phyloP scores from a whole-genome alignment of 2,329 filamentous ascomycete genomes.

The Trichoderma asperellum region DNA sequence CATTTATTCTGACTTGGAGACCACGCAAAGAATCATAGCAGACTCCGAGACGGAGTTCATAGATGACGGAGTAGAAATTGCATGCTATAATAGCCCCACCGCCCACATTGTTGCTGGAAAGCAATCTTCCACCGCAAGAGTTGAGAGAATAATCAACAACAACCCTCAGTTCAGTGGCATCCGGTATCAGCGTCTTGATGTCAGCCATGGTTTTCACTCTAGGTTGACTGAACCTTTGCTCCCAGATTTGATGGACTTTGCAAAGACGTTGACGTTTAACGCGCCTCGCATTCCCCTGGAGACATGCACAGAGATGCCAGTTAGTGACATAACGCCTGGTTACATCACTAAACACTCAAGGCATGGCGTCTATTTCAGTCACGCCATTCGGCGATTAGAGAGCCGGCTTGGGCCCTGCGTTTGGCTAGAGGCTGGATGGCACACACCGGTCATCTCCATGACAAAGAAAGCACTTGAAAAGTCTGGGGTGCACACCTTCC shows the following conservation, averaged over 20 bases:
- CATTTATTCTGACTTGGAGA: conserved; percentile 25
- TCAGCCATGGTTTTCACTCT: conserved; percentile 30
- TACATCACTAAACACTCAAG: conserved; percentile 39
- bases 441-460: conserved; percentile 42
- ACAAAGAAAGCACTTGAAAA: conserved; percentile 36
- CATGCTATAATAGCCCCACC: conserved; percentile 41
- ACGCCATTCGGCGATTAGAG: conserved; percentile 38
- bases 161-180: neutral
- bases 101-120: conserved; percentile 41
- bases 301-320: conserved; percentile 26
- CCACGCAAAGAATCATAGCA: neutral
- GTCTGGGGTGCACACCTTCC: neutral
- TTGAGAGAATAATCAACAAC: conserved; percentile 9
- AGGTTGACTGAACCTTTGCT: conserved; percentile 26
- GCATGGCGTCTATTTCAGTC: conserved; percentile 41
- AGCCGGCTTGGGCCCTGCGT: conserved; percentile 32
- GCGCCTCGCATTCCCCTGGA: conserved; percentile 28
- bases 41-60: neutral
- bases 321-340: neutral
- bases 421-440: conserved; percentile 43
- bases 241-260: conserved; percentile 3
- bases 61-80: conserved; percentile 34
- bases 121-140: conserved; percentile 30
- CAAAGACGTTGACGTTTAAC: conserved; percentile 9
- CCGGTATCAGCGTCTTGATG: conserved; percentile 15